phyloP scores from a whole-genome alignment of 2,329 filamentous ascomycete species.

The Boeremia exigua region DNA sequence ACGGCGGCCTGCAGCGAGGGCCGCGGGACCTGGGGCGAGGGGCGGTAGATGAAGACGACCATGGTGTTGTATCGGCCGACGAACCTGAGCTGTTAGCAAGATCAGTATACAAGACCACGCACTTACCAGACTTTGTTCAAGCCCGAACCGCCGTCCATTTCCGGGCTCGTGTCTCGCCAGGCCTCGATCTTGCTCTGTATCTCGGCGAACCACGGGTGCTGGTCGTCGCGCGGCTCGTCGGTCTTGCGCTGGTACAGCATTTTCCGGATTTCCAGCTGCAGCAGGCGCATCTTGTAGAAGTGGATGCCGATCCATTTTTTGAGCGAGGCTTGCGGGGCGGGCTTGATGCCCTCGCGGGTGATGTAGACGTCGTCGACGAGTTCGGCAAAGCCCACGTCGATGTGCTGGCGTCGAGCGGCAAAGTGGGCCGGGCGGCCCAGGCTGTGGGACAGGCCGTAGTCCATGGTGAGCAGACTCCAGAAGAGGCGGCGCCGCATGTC shows the following conservation, averaged over 20 bases:
- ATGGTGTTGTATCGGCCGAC: constrained; percentile 80
- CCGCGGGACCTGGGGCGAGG: constrained; percentile 88
- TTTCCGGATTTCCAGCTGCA: constrained; percentile 86
- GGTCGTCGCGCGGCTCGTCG: constrained; percentile 75
- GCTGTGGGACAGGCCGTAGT: constrained; percentile 84
- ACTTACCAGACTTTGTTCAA: constrained; percentile 83
- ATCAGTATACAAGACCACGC: not conserved
- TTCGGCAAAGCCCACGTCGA: constrained; percentile 86
- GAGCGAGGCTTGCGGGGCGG: constrained; percentile 72
- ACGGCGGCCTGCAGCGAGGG: constrained; percentile 80
- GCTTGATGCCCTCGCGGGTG: constrained; percentile 74
- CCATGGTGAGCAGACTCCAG: constrained; percentile 89
- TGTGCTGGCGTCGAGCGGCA: constrained; percentile 78
- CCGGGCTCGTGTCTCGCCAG: constrained; percentile 80
- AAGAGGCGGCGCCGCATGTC: constrained; percentile 89
- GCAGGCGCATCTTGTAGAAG: constrained; percentile 87
- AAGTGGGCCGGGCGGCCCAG: constrained; percentile 88
- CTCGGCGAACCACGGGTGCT: constrained; percentile 83
- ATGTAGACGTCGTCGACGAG: constrained; percentile 84
- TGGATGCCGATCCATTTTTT: constrained; percentile 91
- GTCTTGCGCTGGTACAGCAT: constrained; percentile 86
- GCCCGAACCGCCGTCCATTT: constrained; percentile 69
- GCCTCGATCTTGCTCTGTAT: constrained; percentile 80
- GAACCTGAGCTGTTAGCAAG: constrained; percentile 54
- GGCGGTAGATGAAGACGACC: constrained; percentile 85